Evolutionary conservation across 2,329 filamentous ascomycete genomes (phyloP).

Genomic region (Cytospora paraplurivora): DNA sequence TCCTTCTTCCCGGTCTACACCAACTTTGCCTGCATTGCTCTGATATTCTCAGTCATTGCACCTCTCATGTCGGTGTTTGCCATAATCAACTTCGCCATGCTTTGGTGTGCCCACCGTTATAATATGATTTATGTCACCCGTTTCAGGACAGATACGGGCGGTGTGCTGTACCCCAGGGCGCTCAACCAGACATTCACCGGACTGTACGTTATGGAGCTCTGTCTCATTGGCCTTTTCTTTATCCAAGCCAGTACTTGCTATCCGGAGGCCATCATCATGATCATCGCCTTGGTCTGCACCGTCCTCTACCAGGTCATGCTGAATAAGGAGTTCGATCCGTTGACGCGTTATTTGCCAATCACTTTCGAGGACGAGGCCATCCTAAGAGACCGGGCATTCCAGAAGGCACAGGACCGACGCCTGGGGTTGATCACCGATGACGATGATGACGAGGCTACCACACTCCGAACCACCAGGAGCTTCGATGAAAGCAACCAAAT

Average conservation of each 20-base stretch:
- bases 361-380: slow-evolving; percentile 95
- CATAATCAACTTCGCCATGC: slow-evolving; percentile 84
- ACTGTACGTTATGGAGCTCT: slow-evolving; percentile 91
- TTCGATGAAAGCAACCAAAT: slow-evolving; percentile 36
- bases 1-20: slow-evolving; percentile 95
- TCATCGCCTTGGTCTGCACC: slow-evolving; percentile 72
- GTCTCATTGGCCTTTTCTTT: slow-evolving; percentile 83
- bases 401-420: slow-evolving; percentile 71
- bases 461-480: slow-evolving; percentile 32
- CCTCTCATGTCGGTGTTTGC: slow-evolving; percentile 93
- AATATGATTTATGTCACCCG: slow-evolving; percentile 94
- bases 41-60: slow-evolving; percentile 87
- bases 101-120: slow-evolving; percentile 96
- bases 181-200: slow-evolving; percentile 96
- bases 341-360: slow-evolving; percentile 88
- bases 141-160: slow-evolving; percentile 87
- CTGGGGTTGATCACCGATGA: slow-evolving; percentile 57
- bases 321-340: slow-evolving; percentile 79
- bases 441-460: slow-evolving; percentile 42
- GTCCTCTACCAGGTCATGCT: slow-evolving; percentile 76
- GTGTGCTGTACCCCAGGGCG: slow-evolving; percentile 85
- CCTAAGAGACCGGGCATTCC: slow-evolving; percentile 85
- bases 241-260: slow-evolving; percentile 62
- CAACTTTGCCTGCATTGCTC: slow-evolving; percentile 88
- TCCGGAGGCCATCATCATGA: slow-evolving; percentile 82